Percentiles rank a stretch among this genome's conserved stretches.
Evolutionary conservation across 305 asterid genomes (phyloP).

Genomic region (Fraxinus sp.): DNA sequence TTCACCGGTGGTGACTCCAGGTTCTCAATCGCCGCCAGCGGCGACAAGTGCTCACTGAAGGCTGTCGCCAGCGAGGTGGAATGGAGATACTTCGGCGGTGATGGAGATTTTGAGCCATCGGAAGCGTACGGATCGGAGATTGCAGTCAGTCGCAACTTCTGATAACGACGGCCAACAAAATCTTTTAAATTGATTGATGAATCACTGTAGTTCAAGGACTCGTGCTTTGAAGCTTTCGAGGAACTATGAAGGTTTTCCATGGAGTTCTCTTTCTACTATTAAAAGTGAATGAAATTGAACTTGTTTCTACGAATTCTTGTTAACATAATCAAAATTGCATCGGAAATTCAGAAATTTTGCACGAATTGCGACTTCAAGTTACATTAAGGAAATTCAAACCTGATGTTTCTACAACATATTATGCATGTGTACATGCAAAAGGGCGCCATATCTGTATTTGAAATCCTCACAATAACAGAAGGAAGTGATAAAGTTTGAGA

Average conservation of each 20-base stretch:
- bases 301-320: not conserved
- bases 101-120: not conserved
- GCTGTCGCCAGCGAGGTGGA: not conserved
- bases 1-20: not conserved
- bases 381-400: not conserved
- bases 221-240: conserved; percentile 34
- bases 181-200: conserved; percentile 34
- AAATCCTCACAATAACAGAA: not conserved
- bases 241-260: conserved; percentile 49
- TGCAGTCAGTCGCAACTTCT: not conserved
- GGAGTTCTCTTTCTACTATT: not conserved
- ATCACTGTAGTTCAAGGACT: conserved; percentile 34
- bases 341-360: not conserved
- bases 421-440: not conserved
- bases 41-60: not conserved
- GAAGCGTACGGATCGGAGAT: not conserved
- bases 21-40: not conserved
- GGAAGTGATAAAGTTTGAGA: not conserved
- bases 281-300: not conserved
- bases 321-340: not conserved
- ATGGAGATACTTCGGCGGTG: not conserved
- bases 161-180: conserved; percentile 22
- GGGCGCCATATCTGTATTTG: conserved; percentile 36
- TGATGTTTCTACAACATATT: not conserved
- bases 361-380: not conserved